A percentile compares a stretch with the other conserved stretches of the same genome.
Conservation (phyloP, 2,329 filamentous ascomycete species). For the Westerdykella ornata region DNA sequence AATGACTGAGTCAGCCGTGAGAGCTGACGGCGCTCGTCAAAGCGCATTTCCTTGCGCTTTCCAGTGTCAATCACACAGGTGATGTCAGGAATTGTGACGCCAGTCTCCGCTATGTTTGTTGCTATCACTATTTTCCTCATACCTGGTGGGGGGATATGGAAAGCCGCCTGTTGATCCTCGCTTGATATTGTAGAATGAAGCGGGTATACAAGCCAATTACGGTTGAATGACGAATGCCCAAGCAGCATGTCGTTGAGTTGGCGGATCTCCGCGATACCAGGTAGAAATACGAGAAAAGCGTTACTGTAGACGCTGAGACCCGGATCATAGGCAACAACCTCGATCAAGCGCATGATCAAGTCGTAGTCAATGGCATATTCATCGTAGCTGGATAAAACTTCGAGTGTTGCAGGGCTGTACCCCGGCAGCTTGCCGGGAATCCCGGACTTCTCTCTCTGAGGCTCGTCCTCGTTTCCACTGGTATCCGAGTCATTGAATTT, state of each 20-base stretch:
- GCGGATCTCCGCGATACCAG: constrained; percentile 88
- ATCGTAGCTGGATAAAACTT: constrained; percentile 69
- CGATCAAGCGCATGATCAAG: constrained; percentile 71
- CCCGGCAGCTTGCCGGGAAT: constrained; percentile 59
- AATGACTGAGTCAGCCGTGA: constrained; percentile 90
- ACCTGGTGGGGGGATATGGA: constrained; percentile 74
- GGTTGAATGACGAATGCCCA: constrained; percentile 66
- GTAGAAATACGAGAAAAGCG: constrained; percentile 89
- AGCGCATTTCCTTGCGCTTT: constrained; percentile 95
- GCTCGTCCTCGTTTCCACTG: constrained; percentile 43
- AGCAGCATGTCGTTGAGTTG: constrained; percentile 78
- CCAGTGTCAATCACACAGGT: constrained; percentile 95
- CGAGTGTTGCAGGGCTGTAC: constrained; percentile 71
- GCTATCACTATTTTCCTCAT: constrained; percentile 89
- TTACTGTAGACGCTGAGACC: constrained; percentile 68
- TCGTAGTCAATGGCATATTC: constrained; percentile 90
- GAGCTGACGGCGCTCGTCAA: constrained; percentile 86
- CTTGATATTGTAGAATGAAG: constrained; percentile 93
- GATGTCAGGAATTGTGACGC: constrained; percentile 96
- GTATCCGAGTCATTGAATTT: constrained; percentile 50
- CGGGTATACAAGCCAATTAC: constrained; percentile 78
- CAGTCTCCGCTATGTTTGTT: constrained; percentile 97
- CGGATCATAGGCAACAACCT: constrained; percentile 64
- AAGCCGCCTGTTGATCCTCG: constrained; percentile 92
- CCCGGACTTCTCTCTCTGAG: constrained; percentile 47